These are phyloP conservation scores for Cymodocea nodosa DNA, from an alignment of 116 monocot genomes.

Conservation along the genomic window DNA sequence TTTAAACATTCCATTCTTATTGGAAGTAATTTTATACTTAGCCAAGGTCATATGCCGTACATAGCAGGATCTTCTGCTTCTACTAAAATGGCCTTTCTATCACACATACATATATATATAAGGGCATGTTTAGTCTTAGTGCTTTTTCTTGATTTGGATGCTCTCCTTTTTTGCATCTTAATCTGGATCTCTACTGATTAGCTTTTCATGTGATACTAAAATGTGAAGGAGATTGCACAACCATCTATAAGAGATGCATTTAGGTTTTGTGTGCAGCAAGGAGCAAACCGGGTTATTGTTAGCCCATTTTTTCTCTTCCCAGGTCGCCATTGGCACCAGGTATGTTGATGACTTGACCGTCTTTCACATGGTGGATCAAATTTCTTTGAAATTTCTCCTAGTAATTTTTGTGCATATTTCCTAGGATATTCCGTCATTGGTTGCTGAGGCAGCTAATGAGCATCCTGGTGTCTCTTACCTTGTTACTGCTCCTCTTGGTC, in stretches of 20 bases:
- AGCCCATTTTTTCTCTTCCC: conserved; percentile 94
- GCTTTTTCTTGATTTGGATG: too few relatives aligned
- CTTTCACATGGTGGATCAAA: not conserved
- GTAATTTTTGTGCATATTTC: not conserved
- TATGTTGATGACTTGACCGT: conserved; percentile 9
- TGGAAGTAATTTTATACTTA: too few relatives aligned
- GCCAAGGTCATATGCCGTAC: too few relatives aligned
- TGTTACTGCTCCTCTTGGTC: conserved; percentile 79
- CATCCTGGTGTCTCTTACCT: conserved; percentile 68
- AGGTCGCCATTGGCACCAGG: conserved; percentile 76
- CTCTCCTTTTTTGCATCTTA: too few relatives aligned
- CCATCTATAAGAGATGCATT: conserved; percentile 88
- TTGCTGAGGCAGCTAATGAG: conserved; percentile 66
- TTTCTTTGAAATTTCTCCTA: not conserved
- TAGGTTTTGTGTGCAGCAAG: conserved; percentile 49
- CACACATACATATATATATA: too few relatives aligned
- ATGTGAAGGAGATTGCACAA: conserved; percentile 61
- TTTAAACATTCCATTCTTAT: too few relatives aligned
- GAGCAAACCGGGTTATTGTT: conserved; percentile 63
- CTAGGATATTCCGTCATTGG: conserved; percentile 80
- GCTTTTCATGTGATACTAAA: not conserved
- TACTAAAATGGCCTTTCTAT: too few relatives aligned
- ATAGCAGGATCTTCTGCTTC: too few relatives aligned
- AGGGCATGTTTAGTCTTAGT: too few relatives aligned
- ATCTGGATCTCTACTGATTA: too few relatives aligned